Evolutionary conservation across 805 yeast species (phyloP).

Genomic region (Barnettozyma pratensis): DNA sequence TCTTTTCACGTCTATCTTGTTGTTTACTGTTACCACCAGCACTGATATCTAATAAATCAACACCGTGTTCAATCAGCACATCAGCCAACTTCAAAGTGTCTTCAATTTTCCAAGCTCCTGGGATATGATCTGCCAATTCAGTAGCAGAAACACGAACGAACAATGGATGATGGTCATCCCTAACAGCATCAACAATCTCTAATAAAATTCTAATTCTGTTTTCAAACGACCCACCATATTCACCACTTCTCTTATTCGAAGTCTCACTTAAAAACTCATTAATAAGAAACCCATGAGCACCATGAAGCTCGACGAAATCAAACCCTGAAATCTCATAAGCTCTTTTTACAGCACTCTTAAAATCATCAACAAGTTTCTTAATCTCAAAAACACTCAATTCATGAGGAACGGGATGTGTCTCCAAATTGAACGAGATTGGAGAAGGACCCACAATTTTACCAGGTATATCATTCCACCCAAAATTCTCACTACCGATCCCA

Average conservation of each 20-base stretch:
- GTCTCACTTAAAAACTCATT: slow-evolving; percentile 41
- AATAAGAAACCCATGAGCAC: slow-evolving; percentile 55
- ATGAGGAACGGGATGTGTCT: slow-evolving; percentile 28
- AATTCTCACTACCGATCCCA: slow-evolving; percentile 27
- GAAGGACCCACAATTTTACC: slow-evolving; percentile 44
- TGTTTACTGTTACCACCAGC: slow-evolving; percentile 43
- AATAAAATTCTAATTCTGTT: slow-evolving; percentile 46
- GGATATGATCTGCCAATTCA: slow-evolving; percentile 13
- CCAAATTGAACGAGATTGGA: slow-evolving; percentile 26
- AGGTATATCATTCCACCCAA: slow-evolving; percentile 36
- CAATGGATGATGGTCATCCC: slow-evolving; percentile 32
- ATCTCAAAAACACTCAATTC: slow-evolving; percentile 41
- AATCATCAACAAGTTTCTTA: slow-evolving; percentile 33
- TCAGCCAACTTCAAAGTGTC: slow-evolving; percentile 30
- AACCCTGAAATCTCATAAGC: slow-evolving; percentile 47
- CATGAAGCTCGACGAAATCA: slow-evolving; percentile 58
- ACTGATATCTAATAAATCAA: slow-evolving; percentile 50
- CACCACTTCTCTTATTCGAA: slow-evolving; percentile 49
- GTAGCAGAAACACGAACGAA: slow-evolving; percentile 26
- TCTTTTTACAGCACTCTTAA: slow-evolving; percentile 41
- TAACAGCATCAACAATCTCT: slow-evolving; percentile 43
- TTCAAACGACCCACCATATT: slow-evolving; percentile 60
- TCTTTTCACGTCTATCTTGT: slow-evolving; percentile 21
- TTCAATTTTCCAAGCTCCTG: slow-evolving; percentile 16
- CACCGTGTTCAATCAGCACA: slow-evolving; percentile 36